Evolutionary conservation across 106 monocot species (phyloP).

Genomic region (Hemerocallis citrina): DNA sequence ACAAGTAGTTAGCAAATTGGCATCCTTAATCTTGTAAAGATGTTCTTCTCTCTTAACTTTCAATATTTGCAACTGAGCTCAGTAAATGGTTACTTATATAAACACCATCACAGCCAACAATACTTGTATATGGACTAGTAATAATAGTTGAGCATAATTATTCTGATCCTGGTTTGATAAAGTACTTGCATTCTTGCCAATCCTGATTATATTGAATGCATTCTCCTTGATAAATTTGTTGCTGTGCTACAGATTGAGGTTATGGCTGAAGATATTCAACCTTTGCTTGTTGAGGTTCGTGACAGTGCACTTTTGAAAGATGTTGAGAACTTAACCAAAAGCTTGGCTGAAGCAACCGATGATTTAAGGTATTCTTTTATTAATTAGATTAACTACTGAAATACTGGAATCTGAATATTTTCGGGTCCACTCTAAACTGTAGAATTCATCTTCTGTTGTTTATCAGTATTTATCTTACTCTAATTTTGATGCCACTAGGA

Average conservation of each 20-base stretch:
- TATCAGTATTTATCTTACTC: background rate
- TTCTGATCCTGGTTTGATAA: background rate
- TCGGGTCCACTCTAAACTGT: background rate
- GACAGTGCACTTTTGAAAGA: constrained; percentile 67
- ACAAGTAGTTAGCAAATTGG: constrained; percentile 2
- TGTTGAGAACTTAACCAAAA: constrained; percentile 73
- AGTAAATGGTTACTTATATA: background rate
- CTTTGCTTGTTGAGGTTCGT: constrained; percentile 78
- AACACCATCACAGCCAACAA: background rate
- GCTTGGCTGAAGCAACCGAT: constrained; percentile 70
- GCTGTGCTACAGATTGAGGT: constrained; percentile 75
- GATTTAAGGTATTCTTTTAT: constrained; percentile 52
- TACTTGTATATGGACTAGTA: background rate
- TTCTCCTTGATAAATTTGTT: too few relatives aligned
- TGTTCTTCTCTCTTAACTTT: background rate
- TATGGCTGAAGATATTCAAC: constrained; percentile 74
- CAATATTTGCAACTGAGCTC: background rate
- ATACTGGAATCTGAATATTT: background rate
- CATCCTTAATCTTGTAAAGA: background rate
- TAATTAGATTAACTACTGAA: background rate
- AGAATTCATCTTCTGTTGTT: background rate
- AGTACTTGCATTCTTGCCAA: background rate
- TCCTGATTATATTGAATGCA: background rate
- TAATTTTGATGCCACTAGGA: background rate
- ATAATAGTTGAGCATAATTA: too few relatives aligned